Evolutionary conservation across 495 filamentous ascomycete species (phyloP), one percentile per base, ranked within the genome.

Genomic region (Aspergillus kassunensis): DNA sequence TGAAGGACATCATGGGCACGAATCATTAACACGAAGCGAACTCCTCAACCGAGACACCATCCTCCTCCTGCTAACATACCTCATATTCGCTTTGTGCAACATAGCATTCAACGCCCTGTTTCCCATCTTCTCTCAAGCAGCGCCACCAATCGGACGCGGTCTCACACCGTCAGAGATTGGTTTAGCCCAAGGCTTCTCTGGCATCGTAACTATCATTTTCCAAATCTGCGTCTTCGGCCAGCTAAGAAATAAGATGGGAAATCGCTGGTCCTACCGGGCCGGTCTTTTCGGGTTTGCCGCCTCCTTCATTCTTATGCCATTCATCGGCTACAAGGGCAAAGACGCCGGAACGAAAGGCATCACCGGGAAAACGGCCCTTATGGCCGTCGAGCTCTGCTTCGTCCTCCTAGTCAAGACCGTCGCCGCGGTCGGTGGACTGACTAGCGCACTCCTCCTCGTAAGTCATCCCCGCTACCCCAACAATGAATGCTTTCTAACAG

Each of bases 81-180:
- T 91, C 24, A 84, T 96, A 30, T 96, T 97, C 63, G 89, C 95
- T 46, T 76, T 97, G 21, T 81, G 84, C 45, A 96, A 96, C 64
- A 85, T 95, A 53, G 84, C 89, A 10, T 96, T 90, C 76, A 93
- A 90, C 61, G 88, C 88, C 18, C 74, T 97, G 1, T 97, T 95
- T 58, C 90, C 93, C 0, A 92, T 97, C 40, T 98, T 97, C 58
- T 86, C 82, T 7, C 84, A 89, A 46, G 82, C 85, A 1, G 62
- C 74, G 4, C 79, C 82, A 0, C 93, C 93, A 0, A 82, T 80
- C 0, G 93, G 93, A 16, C 83, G 95, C 33, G 70, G 77, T 0
- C 77, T 97, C 0, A 81, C 79, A 0, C 88, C 95, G 0, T 77
- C 82, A 33, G 88, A 87, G 35, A 95, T 98, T 33, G 93, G 93